Base-by-base conservation (phyloP, 2,329 filamentous ascomycete species). In the Botryosphaeria dothidea region DNA sequence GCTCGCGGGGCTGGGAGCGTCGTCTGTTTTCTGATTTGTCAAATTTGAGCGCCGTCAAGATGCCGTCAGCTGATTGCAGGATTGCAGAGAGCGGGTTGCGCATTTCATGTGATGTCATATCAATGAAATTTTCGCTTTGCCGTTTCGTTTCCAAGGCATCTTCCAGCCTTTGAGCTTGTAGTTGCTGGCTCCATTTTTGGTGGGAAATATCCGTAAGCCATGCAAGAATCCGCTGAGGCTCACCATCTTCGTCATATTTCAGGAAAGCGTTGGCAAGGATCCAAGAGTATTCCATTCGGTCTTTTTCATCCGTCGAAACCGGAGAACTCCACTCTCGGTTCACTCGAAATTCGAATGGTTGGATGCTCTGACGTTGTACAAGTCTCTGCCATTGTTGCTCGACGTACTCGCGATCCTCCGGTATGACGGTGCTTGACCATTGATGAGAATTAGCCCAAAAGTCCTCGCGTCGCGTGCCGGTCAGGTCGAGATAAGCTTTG, bases 51-150 rank as follows among this genome's bases (percentile, higher is more conserved):
- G 67, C 45, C 72, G 58, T n/a, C 68, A 71, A 38, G 70, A 76
- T 76, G 19, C 72, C 73, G 41, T 76, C 74, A 6, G 74, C 73
- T 45, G 72, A 76, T 51, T 75, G 73, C 1, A 75, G 58, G 7
- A 77, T 74, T 2, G 73, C 74, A 1, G 70, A 72, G 6, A 77
- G 68, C 13, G 62, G 62, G 7, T 65, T 65, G 3, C 62, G 62
- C 62, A 65, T 65, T 21, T 65, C 62, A 11, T 65, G 62, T 11
- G 62, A 65, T 2, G 62, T 65, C 73, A 76, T 76, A 66, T 77
- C 76, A 19, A 77, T 77, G 62, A 78, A 78, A 36, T 74, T 74
- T 64, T 77, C 75, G 1, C 71, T 75, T 51, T 75, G 71, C 21
- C 74, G 66, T 57, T 77, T 78, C 9, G 71, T 72, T 65, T 78